These are phyloP conservation scores for Backusella liffmaniae DNA, from an alignment of 192 early-diverging fungal species.

Conservation along the genomic window DNA sequence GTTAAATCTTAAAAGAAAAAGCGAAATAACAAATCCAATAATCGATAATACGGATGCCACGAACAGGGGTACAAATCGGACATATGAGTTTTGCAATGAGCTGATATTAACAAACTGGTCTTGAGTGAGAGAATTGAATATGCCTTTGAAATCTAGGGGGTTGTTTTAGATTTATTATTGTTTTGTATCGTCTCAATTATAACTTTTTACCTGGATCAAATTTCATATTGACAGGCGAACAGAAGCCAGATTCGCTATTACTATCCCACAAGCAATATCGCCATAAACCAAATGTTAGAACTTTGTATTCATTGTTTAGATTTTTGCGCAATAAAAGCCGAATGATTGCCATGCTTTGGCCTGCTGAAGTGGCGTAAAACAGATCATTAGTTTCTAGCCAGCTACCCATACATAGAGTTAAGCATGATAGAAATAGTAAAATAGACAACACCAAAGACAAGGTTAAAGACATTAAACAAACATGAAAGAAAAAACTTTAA, in stretches of 20 bases:
- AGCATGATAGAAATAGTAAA: slow-evolving; percentile 14
- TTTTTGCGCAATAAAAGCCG: neutral
- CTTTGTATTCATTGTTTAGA: neutral
- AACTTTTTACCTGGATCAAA: slow-evolving; percentile 14
- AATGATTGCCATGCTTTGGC: slow-evolving; percentile 6
- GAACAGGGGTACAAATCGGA: slow-evolving; percentile 8
- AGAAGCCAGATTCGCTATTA: neutral
- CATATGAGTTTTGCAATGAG: neutral
- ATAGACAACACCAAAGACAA: neutral
- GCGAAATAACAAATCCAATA: neutral
- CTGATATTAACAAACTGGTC: neutral
- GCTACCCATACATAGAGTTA: neutral
- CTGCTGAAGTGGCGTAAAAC: neutral
- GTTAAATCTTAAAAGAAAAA: neutral
- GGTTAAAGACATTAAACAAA: slow-evolving; percentile 10
- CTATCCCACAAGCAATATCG: neutral
- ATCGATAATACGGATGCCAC: neutral
- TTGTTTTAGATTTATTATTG: neutral
- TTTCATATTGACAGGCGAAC: slow-evolving; percentile 8
- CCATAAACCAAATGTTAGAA: slow-evolving; percentile 17
- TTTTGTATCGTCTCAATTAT: neutral
- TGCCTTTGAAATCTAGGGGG: neutral
- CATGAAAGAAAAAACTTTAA: neutral
- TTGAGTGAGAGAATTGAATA: neutral
- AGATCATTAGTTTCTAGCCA: slow-evolving; percentile 14